Percentiles rank a stretch among this genome's conserved stretches.
These are phyloP conservation scores for Claviceps fusiformis DNA, from an alignment of 2,329 filamentous ascomycete species.

Conservation along the genomic window DNA sequence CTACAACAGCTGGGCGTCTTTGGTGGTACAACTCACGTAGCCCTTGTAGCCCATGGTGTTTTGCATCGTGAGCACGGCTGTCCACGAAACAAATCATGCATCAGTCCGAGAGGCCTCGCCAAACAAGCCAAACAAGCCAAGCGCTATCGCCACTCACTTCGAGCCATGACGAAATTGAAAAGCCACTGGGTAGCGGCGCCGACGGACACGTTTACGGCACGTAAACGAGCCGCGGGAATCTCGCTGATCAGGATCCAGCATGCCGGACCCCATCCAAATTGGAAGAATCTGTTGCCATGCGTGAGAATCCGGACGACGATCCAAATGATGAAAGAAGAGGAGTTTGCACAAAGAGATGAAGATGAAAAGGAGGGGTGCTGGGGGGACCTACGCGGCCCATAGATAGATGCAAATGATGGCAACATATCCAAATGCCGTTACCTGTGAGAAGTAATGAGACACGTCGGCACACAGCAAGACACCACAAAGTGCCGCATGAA, in stretches of 20 bases:
- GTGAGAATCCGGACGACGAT: constrained; percentile 8
- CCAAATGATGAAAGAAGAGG: background rate
- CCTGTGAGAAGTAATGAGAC: constrained; percentile 11
- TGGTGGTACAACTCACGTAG: constrained; percentile 21
- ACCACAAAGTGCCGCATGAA: background rate
- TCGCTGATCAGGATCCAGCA: constrained; percentile 61
- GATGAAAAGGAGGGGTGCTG: too few species aligned
- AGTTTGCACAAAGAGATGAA: too few species aligned
- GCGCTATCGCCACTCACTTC: constrained; percentile 22
- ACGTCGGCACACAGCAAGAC: too few species aligned
- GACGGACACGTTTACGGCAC: constrained; percentile 54
- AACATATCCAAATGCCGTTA: constrained; percentile 54
- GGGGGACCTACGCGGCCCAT: constrained; percentile 41
- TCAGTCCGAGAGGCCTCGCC: background rate
- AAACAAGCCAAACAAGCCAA: background rate
- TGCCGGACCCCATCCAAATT: constrained; percentile 56
- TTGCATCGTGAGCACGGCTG: constrained; percentile 53
- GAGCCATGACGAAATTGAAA: constrained; percentile 60
- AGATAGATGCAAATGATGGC: constrained; percentile 60
- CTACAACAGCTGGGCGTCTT: background rate
- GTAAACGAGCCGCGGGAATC: constrained; percentile 52
- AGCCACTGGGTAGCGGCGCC: constrained; percentile 59
- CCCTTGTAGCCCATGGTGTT: constrained; percentile 31
- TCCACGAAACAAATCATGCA: background rate
- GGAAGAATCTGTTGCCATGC: constrained; percentile 36